A percentile compares a stretch with the other conserved stretches of the same genome.
Evolutionary conservation across 2,329 filamentous ascomycete genomes (phyloP).

Genomic region (Ophiognomonia clavigignenti-juglandacearum): DNA sequence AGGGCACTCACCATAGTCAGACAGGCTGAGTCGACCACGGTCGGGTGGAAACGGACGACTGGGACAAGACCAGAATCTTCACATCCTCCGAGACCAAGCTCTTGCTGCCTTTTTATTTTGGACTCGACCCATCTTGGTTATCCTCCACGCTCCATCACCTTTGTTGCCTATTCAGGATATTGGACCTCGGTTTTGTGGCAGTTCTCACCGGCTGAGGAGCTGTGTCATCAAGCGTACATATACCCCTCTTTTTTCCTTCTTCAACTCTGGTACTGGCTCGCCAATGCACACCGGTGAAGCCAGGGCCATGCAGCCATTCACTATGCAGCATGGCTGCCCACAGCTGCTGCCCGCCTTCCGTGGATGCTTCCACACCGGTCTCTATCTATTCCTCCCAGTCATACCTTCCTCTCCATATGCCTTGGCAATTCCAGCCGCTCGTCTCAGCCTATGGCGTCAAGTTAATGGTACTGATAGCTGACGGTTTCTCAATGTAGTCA

Average conservation of each 20-base stretch:
- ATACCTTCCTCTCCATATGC: constrained; percentile 8
- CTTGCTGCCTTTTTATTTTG: neutral
- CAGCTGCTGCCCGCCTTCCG: constrained; percentile 11
- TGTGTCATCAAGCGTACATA: constrained; percentile 13
- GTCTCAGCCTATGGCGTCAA: neutral
- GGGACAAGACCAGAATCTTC: neutral
- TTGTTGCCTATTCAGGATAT: constrained; percentile 6
- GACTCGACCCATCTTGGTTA: constrained; percentile 5
- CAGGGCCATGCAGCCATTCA: constrained; percentile 3
- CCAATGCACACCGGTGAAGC: constrained; percentile 13
- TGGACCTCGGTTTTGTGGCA: constrained; percentile 1
- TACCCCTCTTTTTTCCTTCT: constrained; percentile 16
- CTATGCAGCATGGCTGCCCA: constrained; percentile 12
- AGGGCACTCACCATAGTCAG: neutral
- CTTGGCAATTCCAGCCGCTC: constrained; percentile 10
- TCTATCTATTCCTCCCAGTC: neutral
- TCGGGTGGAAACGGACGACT: no score
- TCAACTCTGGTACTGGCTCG: constrained; percentile 2
- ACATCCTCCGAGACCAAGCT: neutral
- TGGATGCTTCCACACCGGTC: constrained; percentile 11
- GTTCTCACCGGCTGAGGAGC: neutral
- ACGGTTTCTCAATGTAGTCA: no score
- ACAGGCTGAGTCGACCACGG: neutral
- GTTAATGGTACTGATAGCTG: no score
- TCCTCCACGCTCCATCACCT: constrained; percentile 7